Base-by-base conservation (phyloP, 139 green algal genomes). In the Diplosphaera chodatii region DNA sequence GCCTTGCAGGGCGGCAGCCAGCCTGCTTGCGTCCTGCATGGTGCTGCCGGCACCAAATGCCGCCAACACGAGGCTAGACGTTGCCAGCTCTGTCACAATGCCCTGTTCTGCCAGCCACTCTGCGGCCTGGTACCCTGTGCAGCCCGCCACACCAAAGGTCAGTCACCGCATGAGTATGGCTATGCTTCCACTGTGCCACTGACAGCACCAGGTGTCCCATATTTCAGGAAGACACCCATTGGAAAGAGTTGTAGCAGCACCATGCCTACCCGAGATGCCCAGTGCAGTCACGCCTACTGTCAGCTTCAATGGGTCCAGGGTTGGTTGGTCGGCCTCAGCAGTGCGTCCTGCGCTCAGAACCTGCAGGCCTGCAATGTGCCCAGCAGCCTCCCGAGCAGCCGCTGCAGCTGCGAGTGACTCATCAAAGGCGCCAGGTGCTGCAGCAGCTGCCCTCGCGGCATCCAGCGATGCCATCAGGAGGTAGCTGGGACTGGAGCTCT, bases 381-480 rank as follows among this genome's bases (percentile, higher is more conserved):
- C 32, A 31, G 78, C 59, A 8, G 41, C 59, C 22, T n/a, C 31
- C 21, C 62, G 70, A n/a, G 71, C 79, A 33, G 67, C 34, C 31
- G 68, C 69, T 13, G 81, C 83, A 32, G 84, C 88, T 1, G 55
- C 40, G 13, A 84, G 27, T 16, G 81, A 33, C 30, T 55, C 63
- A 1, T 75, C 28, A n/a, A 75, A 87, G 4, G 72, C 64, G 3
- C 59, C 72, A 0, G 74, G 68, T 78, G 40, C 32, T 63, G 31
- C 22, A 18, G 82, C 77, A 55, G 82, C 72, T 0, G 65, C 73
- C 3, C 78, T 68, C 23, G 94, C 94, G 1, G 87, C 91, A 67
- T 98, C 93, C 40, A 98, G 77, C 0, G 92, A 98, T 3, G 87
- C 82, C 80, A 98, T 79, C 25, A 98, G 79, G 25, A 98, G 55